Evolutionary conservation across 208 protist species (phyloP), one percentile per base, ranked within the genome.

Genomic region (Trichomonas vaginalis): DNA sequence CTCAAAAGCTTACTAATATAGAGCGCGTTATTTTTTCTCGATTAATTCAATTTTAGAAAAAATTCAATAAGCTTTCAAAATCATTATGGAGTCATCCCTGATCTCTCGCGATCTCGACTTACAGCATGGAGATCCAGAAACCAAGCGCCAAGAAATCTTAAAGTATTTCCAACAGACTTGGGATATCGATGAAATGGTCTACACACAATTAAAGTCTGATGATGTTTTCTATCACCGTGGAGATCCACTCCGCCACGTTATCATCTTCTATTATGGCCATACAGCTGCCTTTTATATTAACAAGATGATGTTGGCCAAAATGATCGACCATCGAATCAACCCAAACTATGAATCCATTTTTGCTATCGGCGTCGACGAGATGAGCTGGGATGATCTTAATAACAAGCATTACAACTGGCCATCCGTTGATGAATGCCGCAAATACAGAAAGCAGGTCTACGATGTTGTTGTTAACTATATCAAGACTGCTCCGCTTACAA

Each of bases 211-310:
- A 86, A 86, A 86, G 42, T 14, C 14, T 42, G 79, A 86, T 86
- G 21, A 37, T 9, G 37, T 86, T 15, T 95, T 95, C 21, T 56
- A 39, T 48, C 47, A n/a, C 45, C 39, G 45, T 56, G 87, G 87
- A 14, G 87, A 95, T n/a, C 87, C 87, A 95, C 32, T 95, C 10
- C 39, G 87, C 10, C 87, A 95, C 37, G 46, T 39, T 62, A 61
- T 95, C 21, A 35, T 99, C 95, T 99, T 99, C 96, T 99, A 99
- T 97, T 98, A 98, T 95, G 98, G 98, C 37, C 98, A 99, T 97
- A 98, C 98, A 0, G 98, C 98, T 0, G 96, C 96, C 51, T 98
- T 99, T 96, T 99, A 98, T 96, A 98, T 99, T 95, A 99, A 99
- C 97, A 99, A 99, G 97, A 96, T 99, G 35, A 97, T 97, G 70